Evolutionary conservation across 192 early-diverging fungal species (phyloP), one percentile per base, ranked within the genome.

Genomic region (Spizellomyces sp.): DNA sequence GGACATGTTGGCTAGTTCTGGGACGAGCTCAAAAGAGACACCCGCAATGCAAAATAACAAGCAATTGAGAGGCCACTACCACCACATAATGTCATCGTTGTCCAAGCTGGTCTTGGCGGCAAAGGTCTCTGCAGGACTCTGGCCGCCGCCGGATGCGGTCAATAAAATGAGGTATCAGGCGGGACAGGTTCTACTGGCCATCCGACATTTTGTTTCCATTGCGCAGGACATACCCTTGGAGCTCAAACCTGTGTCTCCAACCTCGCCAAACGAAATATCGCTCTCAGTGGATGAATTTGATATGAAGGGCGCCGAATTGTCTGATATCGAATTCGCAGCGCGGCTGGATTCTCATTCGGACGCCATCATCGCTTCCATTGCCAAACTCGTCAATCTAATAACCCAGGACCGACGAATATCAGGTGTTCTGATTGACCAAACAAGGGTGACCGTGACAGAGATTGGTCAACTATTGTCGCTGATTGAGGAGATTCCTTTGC

Each of bases 121-220:
- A 48, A 94, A 92, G 70, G 84, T 89, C 48, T 93, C 91, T 0
- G 80, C 91, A 12, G 90, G 90, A n/a, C 86, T 96, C 52, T 96
- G 95, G 94, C 95, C 95, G 43, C 91, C 93, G 5, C 91, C 93
- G 10, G 93, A 94, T 73, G 87, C 93, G 8, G 84, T 89, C 27
- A 75, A 86, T 27, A 93, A 89, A 9, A 92, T 98, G 80, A 80
- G 89, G n/a, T 80, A 84, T 41, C 89, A 95, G 57, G 91, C 93
- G 4, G 87, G 89, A 45, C 93, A 95, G 61, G 90, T 98, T 36
- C 79, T 96, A 43, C 79, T 87, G 17, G 80, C 92, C 9, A 91
- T 96, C 3, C 88, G 90, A 50, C 81, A 88, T 48, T 98, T 98
- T 77, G 86, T 92, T n/a, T 69, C 81, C 14, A 79, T 83, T 17